Base-by-base conservation (phyloP, 352 stramenopile species). In the Pythium sukuiense region DNA sequence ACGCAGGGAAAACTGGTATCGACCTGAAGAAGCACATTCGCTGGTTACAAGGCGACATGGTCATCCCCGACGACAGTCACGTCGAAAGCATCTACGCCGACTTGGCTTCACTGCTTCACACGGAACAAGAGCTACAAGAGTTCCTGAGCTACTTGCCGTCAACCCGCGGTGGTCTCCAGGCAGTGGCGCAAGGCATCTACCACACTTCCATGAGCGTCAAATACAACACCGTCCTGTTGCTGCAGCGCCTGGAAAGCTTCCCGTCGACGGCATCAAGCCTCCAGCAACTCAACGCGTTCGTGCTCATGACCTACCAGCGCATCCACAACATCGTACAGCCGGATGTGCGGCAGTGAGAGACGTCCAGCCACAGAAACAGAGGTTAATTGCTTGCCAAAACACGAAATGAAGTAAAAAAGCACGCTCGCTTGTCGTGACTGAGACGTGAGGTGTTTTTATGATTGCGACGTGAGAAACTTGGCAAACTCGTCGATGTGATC, bases 161-260 rank as follows among this genome's bases (percentile, higher is more conserved):
- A n/a, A 77, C 89, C 8, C 80, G 85, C 18, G 88, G 86, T 11
- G 88, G 88, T 0, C 79, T 96, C 26, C 85, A 93, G 61, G 85
- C 83, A 2, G 81, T 96, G 57, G 88, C 88, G 7, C 86, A 95
- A 58, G 88, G 88, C 14, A 90, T 96, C 24, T 96, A 94, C 55
- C 88, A 96, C 65, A 63, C 85, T 27, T 93, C 83, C 2, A 95
- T 95, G 62, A 88, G 86, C 39, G 85, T 96, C 69, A 95, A 96
- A 71, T 83, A 95, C 76, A 96, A 96, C 67, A 95, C 88, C 0
- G 86, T 96, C 43, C 70, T 93, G 33, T 69, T 96, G 41, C 80
- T 96, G 18, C 89, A 96, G 74, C 81, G 88, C n/a, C 76, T 95
- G 29, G 88, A 96, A 65, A 77, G 85, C 57, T 93, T 87, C 45